Evolutionary conservation across 2,329 filamentous ascomycete species (phyloP), one percentile per base, ranked within the genome.

Genomic region (Fusarium sp.): DNA sequence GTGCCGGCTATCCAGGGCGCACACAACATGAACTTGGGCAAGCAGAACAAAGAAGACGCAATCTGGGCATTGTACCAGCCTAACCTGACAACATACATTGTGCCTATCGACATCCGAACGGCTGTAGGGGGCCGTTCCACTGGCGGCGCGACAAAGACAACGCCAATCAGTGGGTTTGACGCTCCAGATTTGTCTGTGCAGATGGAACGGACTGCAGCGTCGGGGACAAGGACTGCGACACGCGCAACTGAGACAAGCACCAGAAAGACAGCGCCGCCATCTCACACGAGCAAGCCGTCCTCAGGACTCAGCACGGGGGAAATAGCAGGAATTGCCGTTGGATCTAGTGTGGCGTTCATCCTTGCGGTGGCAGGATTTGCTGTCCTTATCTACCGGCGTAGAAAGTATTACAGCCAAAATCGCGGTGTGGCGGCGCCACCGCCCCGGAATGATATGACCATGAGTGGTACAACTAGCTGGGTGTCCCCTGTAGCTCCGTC

Each of bases 261-360:
- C 7, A 40, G 33, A 11, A 26, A 44, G 0, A 10, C 46, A 7
- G 3, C 40, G 14, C 14, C 57, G 7, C 57, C 4, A 3, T 20
- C 40, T n/a, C 30, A 42, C 5, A 48, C 37, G 2, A 49, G n/a
- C 23, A 46, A 48, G 7, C 53, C n/a, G 8, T 58, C 53, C 2
- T n/a, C 46, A 10, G 52, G 44, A 8, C 45, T 64, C 4, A 37
- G 57, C 20, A 23, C 20, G 5, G 60, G 60, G 26, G 60, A 33
- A 12, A 64, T 64, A 46, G 60, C 57, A 10, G 60, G 60, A 7
- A 64, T 64, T 40, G 60, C 60, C 4, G 60, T 64, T 11, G 57
- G 60, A 10, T 23, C 40, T 18, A 37, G 40, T 35, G 35, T 64
- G 12, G 60, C 46, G 20, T 20, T 44, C 4, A 35, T 64, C 10